Conservation (phyloP, 148 eudicot species). For the Rhododendron williamsianum region DNA sequence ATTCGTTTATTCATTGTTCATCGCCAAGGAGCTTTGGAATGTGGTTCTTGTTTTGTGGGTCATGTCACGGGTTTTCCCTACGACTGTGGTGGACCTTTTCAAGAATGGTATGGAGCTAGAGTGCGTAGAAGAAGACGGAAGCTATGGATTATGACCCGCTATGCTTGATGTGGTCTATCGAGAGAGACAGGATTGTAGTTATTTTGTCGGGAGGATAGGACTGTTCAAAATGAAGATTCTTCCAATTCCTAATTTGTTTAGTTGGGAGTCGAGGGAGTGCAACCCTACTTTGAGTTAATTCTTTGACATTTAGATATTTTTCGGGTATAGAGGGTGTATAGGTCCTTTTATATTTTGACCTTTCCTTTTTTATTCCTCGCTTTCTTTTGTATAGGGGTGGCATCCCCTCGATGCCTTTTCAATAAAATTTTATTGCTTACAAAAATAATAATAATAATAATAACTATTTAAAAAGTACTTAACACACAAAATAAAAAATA, state of each 20-base stretch:
- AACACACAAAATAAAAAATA: background rate
- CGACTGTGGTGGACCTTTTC: background rate
- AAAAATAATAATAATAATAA: background rate
- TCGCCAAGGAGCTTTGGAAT: background rate
- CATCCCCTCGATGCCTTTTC: background rate
- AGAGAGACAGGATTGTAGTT: background rate
- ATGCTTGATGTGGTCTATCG: too few species aligned
- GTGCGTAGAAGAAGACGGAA: too few species aligned
- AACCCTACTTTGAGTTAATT: background rate
- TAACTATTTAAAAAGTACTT: background rate
- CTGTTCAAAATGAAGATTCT: too few species aligned
- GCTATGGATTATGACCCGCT: background rate
- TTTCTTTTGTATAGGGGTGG: too few species aligned
- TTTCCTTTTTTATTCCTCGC: background rate
- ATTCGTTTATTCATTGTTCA: too few species aligned
- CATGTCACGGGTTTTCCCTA: background rate
- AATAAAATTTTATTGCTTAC: too few species aligned
- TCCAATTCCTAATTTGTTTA: background rate
- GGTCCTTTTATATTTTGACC: background rate
- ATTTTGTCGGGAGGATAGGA: too few species aligned
- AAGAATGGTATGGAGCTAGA: background rate
- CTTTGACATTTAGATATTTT: background rate
- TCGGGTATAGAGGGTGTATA: background rate
- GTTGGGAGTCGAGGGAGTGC: background rate
- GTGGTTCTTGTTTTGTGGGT: background rate